Percentiles rank a stretch among this genome's conserved stretches.
Evolutionary conservation across 73 alveolate species (phyloP).

Genomic region (Paramecium tetraurelia): DNA sequence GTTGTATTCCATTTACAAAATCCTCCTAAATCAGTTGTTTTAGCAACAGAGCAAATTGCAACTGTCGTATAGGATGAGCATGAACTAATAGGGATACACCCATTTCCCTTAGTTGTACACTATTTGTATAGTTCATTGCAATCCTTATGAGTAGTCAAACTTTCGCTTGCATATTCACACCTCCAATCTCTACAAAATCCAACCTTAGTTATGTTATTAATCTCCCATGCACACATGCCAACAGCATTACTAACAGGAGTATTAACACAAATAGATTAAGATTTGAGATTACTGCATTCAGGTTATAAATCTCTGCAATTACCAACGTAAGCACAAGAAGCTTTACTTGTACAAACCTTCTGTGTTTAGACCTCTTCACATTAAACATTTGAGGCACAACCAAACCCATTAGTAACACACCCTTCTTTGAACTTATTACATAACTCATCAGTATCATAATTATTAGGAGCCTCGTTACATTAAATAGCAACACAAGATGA

Average conservation of each 20-base stretch:
- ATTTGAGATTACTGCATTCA: background rate
- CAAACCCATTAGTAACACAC: conserved; percentile 15
- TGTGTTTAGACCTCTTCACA: background rate
- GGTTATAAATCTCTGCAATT: background rate
- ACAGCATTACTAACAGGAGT: conserved; percentile 3
- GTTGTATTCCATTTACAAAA: background rate
- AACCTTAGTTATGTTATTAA: background rate
- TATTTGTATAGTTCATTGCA: background rate
- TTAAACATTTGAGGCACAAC: background rate
- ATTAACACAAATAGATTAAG: background rate
- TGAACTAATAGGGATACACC: background rate
- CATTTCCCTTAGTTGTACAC: conserved; percentile 13
- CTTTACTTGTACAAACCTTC: background rate
- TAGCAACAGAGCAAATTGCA: background rate
- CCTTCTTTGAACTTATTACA: conserved; percentile 6
- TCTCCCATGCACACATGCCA: conserved; percentile 1
- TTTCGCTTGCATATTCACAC: background rate
- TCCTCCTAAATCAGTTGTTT: background rate
- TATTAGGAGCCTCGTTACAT: conserved; percentile 27
- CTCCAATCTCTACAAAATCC: background rate
- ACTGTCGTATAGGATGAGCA: background rate
- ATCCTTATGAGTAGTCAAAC: background rate
- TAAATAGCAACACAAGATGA: background rate
- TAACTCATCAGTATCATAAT: conserved; percentile 9
- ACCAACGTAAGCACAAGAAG: background rate